Percentiles rank a stretch among this genome's conserved stretches.
These are phyloP conservation scores for Austroboletus niveus DNA, from an alignment of 1,284 basidiomycete genomes.

Conservation along the genomic window DNA sequence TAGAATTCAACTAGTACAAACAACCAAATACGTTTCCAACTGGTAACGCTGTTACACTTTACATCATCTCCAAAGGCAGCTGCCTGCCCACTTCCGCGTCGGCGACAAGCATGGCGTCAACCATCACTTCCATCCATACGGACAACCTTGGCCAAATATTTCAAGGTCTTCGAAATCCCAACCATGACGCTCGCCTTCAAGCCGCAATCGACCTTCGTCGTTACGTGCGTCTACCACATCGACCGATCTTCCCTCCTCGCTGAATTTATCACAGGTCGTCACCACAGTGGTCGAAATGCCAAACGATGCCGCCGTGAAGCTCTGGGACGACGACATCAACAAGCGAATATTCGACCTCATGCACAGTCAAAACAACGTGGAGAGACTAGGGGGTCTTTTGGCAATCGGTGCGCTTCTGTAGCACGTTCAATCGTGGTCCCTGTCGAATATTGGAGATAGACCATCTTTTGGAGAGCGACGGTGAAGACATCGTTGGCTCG, in stretches of 20 bases:
- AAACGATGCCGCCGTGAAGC: constrained; percentile 69
- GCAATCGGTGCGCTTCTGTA: constrained; percentile 66
- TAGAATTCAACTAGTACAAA: constrained; percentile 30
- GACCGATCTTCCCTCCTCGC: constrained; percentile 6
- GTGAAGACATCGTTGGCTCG: constrained; percentile 74
- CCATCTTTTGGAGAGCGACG: constrained; percentile 66
- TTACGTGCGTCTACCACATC: constrained; percentile 52
- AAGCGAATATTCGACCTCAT: constrained; percentile 79
- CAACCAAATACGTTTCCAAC: constrained; percentile 14
- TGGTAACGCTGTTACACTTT: background rate
- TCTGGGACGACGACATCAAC: constrained; percentile 83
- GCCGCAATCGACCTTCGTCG: constrained; percentile 66
- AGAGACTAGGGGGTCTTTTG: constrained; percentile 79
- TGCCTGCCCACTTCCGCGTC: constrained; percentile 4
- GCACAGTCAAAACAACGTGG: constrained; percentile 71
- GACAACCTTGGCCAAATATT: constrained; percentile 68
- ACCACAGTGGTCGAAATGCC: constrained; percentile 74
- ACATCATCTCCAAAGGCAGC: constrained; percentile 3
- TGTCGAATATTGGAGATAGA: constrained; percentile 43
- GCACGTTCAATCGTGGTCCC: constrained; percentile 10
- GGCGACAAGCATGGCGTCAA: constrained; percentile 51
- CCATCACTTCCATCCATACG: constrained; percentile 49
- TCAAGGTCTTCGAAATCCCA: constrained; percentile 59
- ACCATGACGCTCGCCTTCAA: constrained; percentile 58
- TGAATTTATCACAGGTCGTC: constrained; percentile 51